phyloP scores from a whole-genome alignment of 208 protist genomes.

The Leishmania amazonensis region DNA sequence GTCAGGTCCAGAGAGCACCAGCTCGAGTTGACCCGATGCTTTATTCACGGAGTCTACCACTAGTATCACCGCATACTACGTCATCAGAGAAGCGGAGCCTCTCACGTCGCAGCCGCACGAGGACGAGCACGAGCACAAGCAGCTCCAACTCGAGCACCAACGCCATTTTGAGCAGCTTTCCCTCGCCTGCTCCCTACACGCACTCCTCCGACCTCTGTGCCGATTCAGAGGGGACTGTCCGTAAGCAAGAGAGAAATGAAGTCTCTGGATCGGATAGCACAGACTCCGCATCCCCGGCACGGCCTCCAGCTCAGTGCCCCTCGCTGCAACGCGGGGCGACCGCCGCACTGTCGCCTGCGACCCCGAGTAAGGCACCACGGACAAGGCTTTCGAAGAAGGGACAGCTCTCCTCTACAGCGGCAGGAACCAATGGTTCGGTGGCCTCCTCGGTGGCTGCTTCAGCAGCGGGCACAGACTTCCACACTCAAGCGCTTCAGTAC shows the following conservation, averaged over 20 bases:
- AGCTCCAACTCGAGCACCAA: not conserved
- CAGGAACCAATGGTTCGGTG: not conserved
- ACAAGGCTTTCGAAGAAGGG: not conserved
- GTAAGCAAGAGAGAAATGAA: not conserved
- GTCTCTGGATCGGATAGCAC: not conserved
- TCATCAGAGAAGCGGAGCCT: not conserved
- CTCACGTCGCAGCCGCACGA: not conserved
- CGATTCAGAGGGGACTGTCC: not conserved
- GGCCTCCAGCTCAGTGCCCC: not conserved
- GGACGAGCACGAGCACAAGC: not conserved
- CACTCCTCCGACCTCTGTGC: not conserved
- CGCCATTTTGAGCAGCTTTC: not conserved
- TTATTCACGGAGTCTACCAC: not conserved
- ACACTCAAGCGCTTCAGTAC: conserved; percentile 28
- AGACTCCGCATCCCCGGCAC: not conserved
- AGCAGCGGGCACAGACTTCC: conserved; percentile 7
- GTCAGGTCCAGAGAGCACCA: not conserved
- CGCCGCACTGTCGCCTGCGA: not conserved
- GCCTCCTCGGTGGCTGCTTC: not conserved
- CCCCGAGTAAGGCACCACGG: not conserved
- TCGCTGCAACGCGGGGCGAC: not conserved
- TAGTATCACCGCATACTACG: not conserved
- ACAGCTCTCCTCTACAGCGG: not conserved
- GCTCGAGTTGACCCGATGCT: not conserved
- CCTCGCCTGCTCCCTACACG: conserved; percentile 6